Conservation (phyloP, 2,329 filamentous ascomycete genomes). For the Fonsecaea pugnacius region DNA sequence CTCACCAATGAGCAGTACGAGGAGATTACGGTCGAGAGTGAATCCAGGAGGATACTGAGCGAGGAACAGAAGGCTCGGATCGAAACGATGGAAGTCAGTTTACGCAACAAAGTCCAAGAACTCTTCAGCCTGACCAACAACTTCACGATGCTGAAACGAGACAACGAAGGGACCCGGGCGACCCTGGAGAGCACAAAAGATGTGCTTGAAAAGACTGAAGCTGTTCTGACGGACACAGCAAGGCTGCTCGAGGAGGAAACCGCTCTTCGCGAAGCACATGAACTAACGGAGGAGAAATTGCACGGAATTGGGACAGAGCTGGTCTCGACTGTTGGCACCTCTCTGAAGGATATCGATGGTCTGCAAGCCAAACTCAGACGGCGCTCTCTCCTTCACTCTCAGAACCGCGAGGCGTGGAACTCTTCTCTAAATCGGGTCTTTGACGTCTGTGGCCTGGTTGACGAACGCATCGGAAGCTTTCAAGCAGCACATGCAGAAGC, state of each 20-base stretch:
- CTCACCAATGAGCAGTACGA: conserved; percentile 87
- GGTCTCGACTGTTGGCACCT: conserved; percentile 75
- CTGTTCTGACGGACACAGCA: conserved; percentile 76
- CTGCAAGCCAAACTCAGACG: conserved; percentile 85
- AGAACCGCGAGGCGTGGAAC: conserved; percentile 80
- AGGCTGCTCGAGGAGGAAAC: conserved; percentile 79
- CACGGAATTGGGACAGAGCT: conserved; percentile 74
- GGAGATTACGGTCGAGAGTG: conserved; percentile 87
- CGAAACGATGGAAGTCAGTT: conserved; percentile 84
- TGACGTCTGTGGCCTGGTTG: conserved; percentile 76
- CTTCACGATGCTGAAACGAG: conserved; percentile 86
- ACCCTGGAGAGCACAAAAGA: conserved; percentile 78
- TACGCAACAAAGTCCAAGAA: conserved; percentile 93
- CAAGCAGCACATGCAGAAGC: conserved; percentile 72
- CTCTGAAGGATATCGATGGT: conserved; percentile 77
- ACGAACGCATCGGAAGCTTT: conserved; percentile 74
- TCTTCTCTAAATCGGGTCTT: conserved; percentile 75
- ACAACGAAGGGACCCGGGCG: conserved; percentile 76
- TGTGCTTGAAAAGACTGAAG: conserved; percentile 84
- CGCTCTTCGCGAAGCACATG: conserved; percentile 77
- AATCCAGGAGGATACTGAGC: conserved; percentile 85
- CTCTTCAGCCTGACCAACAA: conserved; percentile 82
- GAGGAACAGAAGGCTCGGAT: conserved; percentile 93
- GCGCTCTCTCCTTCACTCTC: conserved; percentile 78
- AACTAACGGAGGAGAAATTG: conserved; percentile 80